Conservation (phyloP, 108 stramenopile genomes). For the Fragilariopsis cylindrus region DNA sequence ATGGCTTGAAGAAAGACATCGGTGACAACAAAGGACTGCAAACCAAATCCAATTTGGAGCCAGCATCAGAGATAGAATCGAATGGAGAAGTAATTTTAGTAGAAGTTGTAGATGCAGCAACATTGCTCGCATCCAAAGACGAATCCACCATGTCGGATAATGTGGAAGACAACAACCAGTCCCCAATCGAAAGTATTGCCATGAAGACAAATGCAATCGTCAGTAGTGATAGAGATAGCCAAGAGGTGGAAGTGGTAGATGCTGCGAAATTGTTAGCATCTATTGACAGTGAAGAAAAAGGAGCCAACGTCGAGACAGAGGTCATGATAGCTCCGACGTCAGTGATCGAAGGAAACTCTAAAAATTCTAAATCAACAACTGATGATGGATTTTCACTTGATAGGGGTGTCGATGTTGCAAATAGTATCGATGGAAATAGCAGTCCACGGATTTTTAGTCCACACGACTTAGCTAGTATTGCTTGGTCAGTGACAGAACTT, state of each 20-base stretch:
- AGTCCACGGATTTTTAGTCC: conserved; percentile 30
- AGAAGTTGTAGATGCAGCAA: conserved; percentile 45
- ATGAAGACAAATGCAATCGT: conserved; percentile 4
- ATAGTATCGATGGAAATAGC: not conserved
- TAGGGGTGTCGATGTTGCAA: not conserved
- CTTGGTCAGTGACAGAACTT: conserved; percentile 63
- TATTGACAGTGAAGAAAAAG: conserved; percentile 3
- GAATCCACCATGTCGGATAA: not conserved
- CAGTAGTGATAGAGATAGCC: not conserved
- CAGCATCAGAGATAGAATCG: not conserved
- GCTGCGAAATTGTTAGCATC: conserved; percentile 40
- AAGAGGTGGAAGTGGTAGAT: conserved; percentile 47
- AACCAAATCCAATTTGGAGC: not conserved
- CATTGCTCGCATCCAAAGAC: conserved; percentile 26
- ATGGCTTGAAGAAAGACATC: conserved; percentile 38
- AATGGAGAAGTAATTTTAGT: conserved; percentile 24
- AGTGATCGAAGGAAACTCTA: conserved; percentile 9
- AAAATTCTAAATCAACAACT: too few species aligned
- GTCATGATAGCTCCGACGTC: conserved; percentile 20
- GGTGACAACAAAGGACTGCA: conserved; percentile 7
- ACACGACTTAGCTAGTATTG: conserved; percentile 55
- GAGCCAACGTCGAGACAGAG: conserved; percentile 21
- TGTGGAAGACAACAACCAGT: not conserved
- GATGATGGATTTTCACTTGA: not conserved
- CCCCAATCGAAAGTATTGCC: conserved; percentile 20